These are phyloP conservation scores for Ogataea trehaloabstinens DNA, from an alignment of 805 yeast genomes.

Conservation along the genomic window DNA sequence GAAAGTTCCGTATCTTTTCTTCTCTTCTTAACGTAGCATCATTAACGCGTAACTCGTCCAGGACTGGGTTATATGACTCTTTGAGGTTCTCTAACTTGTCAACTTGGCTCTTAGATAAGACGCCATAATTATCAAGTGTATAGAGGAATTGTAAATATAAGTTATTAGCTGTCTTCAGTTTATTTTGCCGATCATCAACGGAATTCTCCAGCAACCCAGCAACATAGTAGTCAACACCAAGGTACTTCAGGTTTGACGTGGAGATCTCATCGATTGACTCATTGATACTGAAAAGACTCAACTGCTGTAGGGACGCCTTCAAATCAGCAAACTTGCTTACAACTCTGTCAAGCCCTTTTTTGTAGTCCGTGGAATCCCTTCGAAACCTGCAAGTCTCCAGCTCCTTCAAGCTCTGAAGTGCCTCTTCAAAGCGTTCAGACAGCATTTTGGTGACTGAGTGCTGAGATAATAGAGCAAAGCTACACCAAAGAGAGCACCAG, in stretches of 20 bases:
- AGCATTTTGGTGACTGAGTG: slow-evolving; percentile 11
- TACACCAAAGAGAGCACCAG: not conserved
- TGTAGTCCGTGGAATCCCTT: slow-evolving; percentile 23
- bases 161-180: slow-evolving; percentile 41
- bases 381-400: slow-evolving; percentile 16
- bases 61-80: slow-evolving; percentile 39
- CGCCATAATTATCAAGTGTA: slow-evolving; percentile 42
- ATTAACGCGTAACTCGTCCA: slow-evolving; percentile 33
- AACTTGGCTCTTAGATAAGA: slow-evolving; percentile 38
- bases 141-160: slow-evolving; percentile 45
- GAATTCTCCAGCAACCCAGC: slow-evolving; percentile 39
- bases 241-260: slow-evolving; percentile 59
- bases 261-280: slow-evolving; percentile 69
- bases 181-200: slow-evolving; percentile 31
- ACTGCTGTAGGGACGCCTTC: slow-evolving; percentile 39
- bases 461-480: not conserved
- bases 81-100: slow-evolving; percentile 40
- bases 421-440: slow-evolving; percentile 15
- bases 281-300: slow-evolving; percentile 66
- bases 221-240: slow-evolving; percentile 58
- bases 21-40: slow-evolving; percentile 54
- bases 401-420: slow-evolving; percentile 6
- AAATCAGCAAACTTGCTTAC: slow-evolving; percentile 10
- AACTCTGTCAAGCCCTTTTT: slow-evolving; percentile 8
- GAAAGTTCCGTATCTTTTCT: slow-evolving; percentile 69